phyloP scores from a whole-genome alignment of 768 basidiomycete genomes.

The Kwoniella sp. region DNA sequence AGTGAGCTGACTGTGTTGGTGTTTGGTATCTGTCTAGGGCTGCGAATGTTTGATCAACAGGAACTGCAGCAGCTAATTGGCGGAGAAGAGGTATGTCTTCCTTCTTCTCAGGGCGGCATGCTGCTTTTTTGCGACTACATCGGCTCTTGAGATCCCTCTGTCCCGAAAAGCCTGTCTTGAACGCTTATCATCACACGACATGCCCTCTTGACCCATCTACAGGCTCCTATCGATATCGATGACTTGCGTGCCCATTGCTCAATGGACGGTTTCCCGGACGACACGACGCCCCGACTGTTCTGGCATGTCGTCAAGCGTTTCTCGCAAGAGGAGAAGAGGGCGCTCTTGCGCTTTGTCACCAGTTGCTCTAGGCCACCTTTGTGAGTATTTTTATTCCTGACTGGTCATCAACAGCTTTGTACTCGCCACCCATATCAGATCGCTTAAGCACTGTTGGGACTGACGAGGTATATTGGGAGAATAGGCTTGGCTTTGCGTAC shows the following conservation, averaged over 20 bases:
- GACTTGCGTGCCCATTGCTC: slow-evolving; percentile 74
- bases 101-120: neutral
- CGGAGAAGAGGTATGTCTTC: slow-evolving; percentile 65
- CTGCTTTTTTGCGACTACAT: neutral
- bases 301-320: slow-evolving; percentile 86
- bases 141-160: no score
- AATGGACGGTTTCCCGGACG: slow-evolving; percentile 77
- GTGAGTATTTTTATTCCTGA: slow-evolving; percentile 62
- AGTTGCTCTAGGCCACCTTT: slow-evolving; percentile 87
- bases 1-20: no score
- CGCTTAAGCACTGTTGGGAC: no score
- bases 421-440: no score
- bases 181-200: neutral
- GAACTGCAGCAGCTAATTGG: slow-evolving; percentile 91
- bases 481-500: slow-evolving; percentile 53
- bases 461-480: neutral
- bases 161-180: no score
- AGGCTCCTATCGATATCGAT: slow-evolving; percentile 74
- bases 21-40: slow-evolving; percentile 21
- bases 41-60: slow-evolving; percentile 95
- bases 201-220: neutral
- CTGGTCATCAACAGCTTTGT: slow-evolving; percentile 61
- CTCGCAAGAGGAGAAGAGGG: slow-evolving; percentile 74
- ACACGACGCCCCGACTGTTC: slow-evolving; percentile 73
- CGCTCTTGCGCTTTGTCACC: slow-evolving; percentile 86